These are phyloP conservation scores for Ailanthus altissimus DNA, from an alignment of 345 rosid species.

Conservation along the genomic window DNA sequence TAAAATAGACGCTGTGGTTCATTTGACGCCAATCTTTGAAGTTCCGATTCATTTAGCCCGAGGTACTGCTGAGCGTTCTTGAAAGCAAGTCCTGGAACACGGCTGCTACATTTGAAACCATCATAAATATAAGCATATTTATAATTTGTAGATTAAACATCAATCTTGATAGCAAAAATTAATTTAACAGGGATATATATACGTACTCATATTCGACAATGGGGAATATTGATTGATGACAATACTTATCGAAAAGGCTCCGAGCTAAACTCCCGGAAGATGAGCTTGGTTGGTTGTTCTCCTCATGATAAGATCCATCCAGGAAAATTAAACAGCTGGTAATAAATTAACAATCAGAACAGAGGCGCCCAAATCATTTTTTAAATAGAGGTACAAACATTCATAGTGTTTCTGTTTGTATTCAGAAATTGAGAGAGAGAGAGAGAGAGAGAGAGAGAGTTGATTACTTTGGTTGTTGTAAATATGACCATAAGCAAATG, in stretches of 20 bases:
- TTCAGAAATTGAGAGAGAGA: neutral
- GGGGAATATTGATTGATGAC: slow-evolving; percentile 34
- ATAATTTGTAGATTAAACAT: too few species aligned
- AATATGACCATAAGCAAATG: slow-evolving; percentile 65
- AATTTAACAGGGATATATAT: neutral
- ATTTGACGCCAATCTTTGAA: slow-evolving; percentile 40
- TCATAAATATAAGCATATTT: neutral
- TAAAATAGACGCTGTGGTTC: slow-evolving; percentile 62
- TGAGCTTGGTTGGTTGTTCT: slow-evolving; percentile 36
- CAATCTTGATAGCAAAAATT: neutral
- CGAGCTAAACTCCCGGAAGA: slow-evolving; percentile 47
- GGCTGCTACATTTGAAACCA: slow-evolving; percentile 29
- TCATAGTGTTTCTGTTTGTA: neutral
- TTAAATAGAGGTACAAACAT: neutral
- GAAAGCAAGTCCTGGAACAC: slow-evolving; percentile 76
- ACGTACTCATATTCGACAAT: slow-evolving; percentile 40
- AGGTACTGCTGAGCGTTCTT: slow-evolving; percentile 49
- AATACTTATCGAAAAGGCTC: slow-evolving; percentile 53
- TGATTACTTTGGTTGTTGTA: slow-evolving; percentile 45
- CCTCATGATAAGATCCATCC: slow-evolving; percentile 61
- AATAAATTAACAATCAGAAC: neutral
- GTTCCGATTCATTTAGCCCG: slow-evolving; percentile 48
- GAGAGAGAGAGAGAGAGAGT: neutral
- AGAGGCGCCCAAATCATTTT: neutral
- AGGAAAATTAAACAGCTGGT: slow-evolving; percentile 47